A percentile compares a stretch with the other conserved stretches of the same genome.
phyloP scores from a whole-genome alignment of 106 monocot species.

The Gastrodia elata region DNA sequence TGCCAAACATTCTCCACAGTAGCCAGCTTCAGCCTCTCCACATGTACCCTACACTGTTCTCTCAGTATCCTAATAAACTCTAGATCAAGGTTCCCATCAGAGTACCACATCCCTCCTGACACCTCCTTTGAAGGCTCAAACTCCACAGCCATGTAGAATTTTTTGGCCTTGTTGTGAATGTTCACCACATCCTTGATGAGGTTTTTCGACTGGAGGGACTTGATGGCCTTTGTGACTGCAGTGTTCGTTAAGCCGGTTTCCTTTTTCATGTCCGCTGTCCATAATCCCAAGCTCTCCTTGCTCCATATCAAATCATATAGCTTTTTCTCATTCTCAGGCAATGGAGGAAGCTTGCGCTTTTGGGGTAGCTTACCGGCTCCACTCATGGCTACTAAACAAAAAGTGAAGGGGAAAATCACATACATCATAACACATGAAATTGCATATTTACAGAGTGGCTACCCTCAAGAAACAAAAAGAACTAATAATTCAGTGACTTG shows the following conservation, averaged over 20 bases:
- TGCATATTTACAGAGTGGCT: no score
- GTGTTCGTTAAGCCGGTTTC: constrained; percentile 13
- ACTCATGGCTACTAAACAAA: constrained; percentile 4
- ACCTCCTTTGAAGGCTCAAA: constrained; percentile 56
- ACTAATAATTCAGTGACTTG: no score
- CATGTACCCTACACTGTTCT: constrained; percentile 16
- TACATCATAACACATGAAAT: no score
- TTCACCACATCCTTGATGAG: constrained; percentile 52
- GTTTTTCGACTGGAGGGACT: constrained; percentile 25
- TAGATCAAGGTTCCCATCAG: constrained; percentile 37
- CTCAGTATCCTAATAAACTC: constrained; percentile 33
- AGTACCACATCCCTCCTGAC: constrained; percentile 62
- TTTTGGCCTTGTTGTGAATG: constrained; percentile 31
- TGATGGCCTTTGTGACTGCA: constrained; percentile 33
- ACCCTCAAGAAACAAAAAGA: no score
- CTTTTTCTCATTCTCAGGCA: constrained; percentile 18
- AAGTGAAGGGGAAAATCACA: no score
- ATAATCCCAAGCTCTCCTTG: constrained; percentile 42
- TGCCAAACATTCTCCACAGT: constrained; percentile 28
- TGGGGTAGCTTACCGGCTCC: constrained; percentile 9
- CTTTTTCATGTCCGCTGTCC: constrained; percentile 37
- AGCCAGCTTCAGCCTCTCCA: constrained; percentile 20
- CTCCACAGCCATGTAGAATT: constrained; percentile 44
- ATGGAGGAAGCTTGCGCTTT: constrained; percentile 10
- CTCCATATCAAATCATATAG: constrained; percentile 37